These are phyloP conservation scores for Leucogyrophana mollusca DNA, from an alignment of 768 basidiomycete species.

Conservation along the genomic window DNA sequence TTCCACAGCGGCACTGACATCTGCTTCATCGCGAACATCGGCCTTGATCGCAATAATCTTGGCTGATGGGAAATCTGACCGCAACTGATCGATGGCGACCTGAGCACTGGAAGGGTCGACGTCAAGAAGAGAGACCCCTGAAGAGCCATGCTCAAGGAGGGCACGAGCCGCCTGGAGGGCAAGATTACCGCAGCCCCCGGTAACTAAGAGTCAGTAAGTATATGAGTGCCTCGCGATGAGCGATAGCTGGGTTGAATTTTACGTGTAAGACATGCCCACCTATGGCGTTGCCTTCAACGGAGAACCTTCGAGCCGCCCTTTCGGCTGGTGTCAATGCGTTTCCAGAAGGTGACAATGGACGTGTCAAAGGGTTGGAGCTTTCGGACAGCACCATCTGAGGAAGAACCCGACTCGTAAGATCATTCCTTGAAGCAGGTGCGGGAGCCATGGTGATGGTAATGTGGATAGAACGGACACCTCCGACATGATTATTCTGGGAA, in stretches of 20 bases:
- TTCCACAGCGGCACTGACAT: slow-evolving; percentile 24
- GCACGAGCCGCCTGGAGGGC: slow-evolving; percentile 37
- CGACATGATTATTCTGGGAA: background rate
- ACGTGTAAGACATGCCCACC: slow-evolving; percentile 21
- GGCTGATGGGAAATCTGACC: slow-evolving; percentile 25
- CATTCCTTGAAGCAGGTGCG: slow-evolving; percentile 15
- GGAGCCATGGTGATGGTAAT: slow-evolving; percentile 6
- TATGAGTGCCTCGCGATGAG: background rate
- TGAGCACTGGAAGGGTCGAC: slow-evolving; percentile 10
- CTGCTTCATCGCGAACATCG: slow-evolving; percentile 28
- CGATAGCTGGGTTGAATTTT: slow-evolving; percentile 1
- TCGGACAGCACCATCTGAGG: slow-evolving; percentile 33
- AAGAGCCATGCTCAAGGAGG: slow-evolving; percentile 44
- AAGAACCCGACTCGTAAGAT: slow-evolving; percentile 26
- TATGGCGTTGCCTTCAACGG: slow-evolving; percentile 39
- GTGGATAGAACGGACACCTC: background rate
- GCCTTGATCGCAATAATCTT: slow-evolving; percentile 33
- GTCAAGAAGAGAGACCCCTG: slow-evolving; percentile 25
- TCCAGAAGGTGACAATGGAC: slow-evolving; percentile 17
- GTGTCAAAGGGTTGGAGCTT: slow-evolving; percentile 32
- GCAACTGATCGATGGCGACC: slow-evolving; percentile 14
- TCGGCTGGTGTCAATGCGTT: slow-evolving; percentile 18
- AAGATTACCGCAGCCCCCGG: slow-evolving; percentile 41
- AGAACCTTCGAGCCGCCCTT: slow-evolving; percentile 34
- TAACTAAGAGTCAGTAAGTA: slow-evolving; percentile 31